Conservation (phyloP, 345 rosid species). For the Bruguiera sexangula region DNA sequence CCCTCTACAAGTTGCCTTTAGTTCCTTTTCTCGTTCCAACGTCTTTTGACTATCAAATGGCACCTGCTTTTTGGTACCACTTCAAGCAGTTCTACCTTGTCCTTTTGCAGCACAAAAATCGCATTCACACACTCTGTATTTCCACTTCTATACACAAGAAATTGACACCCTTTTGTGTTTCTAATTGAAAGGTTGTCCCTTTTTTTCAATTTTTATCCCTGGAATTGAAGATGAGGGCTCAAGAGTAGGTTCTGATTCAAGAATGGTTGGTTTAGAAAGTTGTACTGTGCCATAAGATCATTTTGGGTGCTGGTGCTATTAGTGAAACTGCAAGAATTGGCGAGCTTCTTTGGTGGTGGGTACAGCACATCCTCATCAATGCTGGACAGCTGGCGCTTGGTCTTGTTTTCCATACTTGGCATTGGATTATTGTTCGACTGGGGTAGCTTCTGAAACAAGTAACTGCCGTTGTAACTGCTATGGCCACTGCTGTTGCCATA, state of each 20-base stretch:
- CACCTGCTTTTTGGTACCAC: conserved; percentile 8
- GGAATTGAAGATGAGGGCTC: conserved; percentile 54
- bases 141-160: conserved; percentile 10
- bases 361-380: conserved; percentile 37
- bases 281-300: conserved; percentile 38
- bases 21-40: not conserved
- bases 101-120: conserved; percentile 9
- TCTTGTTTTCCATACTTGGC: conserved; percentile 34
- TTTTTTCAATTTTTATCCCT: conserved; percentile 31
- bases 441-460: conserved; percentile 53
- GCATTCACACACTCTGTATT: not conserved
- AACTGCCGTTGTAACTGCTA: conserved; percentile 17
- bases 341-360: conserved; percentile 45
- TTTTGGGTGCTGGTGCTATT: conserved; percentile 31
- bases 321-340: conserved; percentile 44
- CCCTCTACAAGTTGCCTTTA: not conserved
- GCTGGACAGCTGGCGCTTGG: conserved; percentile 48
- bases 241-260: conserved; percentile 50
- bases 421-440: conserved; percentile 35
- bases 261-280: conserved; percentile 42
- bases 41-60: conserved; percentile 13
- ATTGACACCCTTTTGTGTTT: not conserved
- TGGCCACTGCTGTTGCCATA: not conserved
- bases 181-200: not conserved
- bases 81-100: conserved; percentile 11